Percentiles rank a stretch among this genome's conserved stretches.
Conservation (phyloP, 225 moss, liverwort and hornwort species). For the Sphagnum tenellum region DNA sequence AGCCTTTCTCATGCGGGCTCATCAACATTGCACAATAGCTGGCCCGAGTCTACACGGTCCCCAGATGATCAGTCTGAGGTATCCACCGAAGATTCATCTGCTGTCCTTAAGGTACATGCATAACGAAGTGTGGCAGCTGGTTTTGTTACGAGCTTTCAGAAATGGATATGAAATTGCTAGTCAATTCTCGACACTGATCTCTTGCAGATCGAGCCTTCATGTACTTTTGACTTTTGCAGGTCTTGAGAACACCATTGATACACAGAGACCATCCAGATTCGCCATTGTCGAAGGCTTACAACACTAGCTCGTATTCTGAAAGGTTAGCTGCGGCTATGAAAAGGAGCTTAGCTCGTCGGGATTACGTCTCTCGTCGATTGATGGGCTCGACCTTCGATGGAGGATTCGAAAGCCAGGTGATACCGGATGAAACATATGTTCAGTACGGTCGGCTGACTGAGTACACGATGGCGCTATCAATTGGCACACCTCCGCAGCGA, state of each 20-base stretch:
- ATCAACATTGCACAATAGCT: too few species aligned
- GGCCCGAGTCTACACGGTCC: too few species aligned
- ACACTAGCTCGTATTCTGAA: not conserved
- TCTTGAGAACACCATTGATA: not conserved
- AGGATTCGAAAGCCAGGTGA: too few species aligned
- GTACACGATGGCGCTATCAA: slow-evolving; percentile 11
- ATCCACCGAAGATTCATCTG: too few species aligned
- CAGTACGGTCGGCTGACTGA: not conserved
- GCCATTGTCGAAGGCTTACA: not conserved
- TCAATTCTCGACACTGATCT: too few species aligned
- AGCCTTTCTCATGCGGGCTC: too few species aligned
- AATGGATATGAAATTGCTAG: too few species aligned
- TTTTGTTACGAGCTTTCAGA: too few species aligned
- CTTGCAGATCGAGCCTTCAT: too few species aligned
- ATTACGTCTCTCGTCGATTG: not conserved
- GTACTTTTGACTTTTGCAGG: not conserved
- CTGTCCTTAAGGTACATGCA: too few species aligned
- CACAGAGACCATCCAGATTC: not conserved
- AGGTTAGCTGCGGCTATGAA: not conserved
- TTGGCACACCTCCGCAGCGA: slow-evolving; percentile 17
- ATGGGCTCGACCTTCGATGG: not conserved
- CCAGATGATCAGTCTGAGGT: too few species aligned
- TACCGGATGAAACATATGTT: not conserved
- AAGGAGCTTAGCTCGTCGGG: not conserved
- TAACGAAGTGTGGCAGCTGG: too few species aligned